These are phyloP conservation scores for Wallacemonas sp. DNA, from an alignment of 208 protist genomes.

Conservation along the genomic window DNA sequence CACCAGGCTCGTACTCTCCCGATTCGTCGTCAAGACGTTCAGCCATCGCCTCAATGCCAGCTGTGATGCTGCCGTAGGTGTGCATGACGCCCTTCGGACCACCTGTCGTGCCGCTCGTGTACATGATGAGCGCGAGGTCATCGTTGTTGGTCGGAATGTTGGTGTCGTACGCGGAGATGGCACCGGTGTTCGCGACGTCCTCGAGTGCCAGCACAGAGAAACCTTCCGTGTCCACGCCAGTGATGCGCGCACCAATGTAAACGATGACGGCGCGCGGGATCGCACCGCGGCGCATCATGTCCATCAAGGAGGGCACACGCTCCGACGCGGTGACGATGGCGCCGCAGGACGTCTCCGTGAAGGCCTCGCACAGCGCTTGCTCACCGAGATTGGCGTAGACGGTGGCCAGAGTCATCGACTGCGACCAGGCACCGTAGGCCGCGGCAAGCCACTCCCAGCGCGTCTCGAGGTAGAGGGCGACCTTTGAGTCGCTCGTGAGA, in stretches of 20 bases:
- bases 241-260: conserved; percentile 15
- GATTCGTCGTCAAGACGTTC: conserved; percentile 25
- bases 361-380: conserved; percentile 26
- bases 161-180: conserved; percentile 8
- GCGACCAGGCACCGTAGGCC: conserved; percentile 41
- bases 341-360: conserved; percentile 25
- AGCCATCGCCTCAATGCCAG: conserved; percentile 16
- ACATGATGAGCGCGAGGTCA: conserved; percentile 48
- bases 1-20: conserved; percentile 31
- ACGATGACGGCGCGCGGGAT: conserved; percentile 43
- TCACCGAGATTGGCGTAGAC: conserved; percentile 50
- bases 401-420: conserved; percentile 32
- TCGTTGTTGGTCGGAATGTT: conserved; percentile 20
- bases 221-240: conserved; percentile 8
- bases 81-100: too few relatives aligned
- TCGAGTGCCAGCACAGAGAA: conserved; percentile 24
- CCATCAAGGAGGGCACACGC: conserved; percentile 21
- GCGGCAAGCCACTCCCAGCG: conserved; percentile 47
- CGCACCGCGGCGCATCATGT: conserved; percentile 30
- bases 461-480: conserved; percentile 42
- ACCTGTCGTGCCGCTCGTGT: too few relatives aligned
- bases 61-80: conserved; percentile 34
- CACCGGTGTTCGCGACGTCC: conserved; percentile 24
- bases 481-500: conserved; percentile 21
- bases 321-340: conserved; percentile 29